Percentiles rank a stretch among this genome's conserved stretches.
phyloP scores from a whole-genome alignment of 2,329 filamentous ascomycete genomes.

The Colletotrichum sansevieriae region DNA sequence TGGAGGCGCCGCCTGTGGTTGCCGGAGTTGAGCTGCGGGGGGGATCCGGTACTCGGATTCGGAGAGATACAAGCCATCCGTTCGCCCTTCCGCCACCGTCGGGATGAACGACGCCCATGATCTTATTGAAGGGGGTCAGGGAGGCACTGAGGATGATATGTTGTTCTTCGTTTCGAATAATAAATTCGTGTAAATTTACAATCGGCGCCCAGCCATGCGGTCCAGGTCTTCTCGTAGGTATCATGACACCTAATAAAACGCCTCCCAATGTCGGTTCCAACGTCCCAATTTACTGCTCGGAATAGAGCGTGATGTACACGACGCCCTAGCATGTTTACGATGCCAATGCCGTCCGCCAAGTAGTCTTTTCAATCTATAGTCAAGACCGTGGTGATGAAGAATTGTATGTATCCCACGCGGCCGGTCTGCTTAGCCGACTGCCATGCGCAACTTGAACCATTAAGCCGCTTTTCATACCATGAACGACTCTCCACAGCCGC shows the following conservation, averaged over 20 bases:
- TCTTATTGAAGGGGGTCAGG: background rate
- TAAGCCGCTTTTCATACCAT: constrained; percentile 71
- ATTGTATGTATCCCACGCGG: constrained; percentile 5
- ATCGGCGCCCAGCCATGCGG: constrained; percentile 18
- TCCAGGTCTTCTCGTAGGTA: constrained; percentile 33
- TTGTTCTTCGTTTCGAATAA: no score
- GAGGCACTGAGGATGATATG: background rate
- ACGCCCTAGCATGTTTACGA: constrained; percentile 16
- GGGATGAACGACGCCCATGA: constrained; percentile 4
- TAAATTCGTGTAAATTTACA: background rate
- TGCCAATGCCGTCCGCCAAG: constrained; percentile 25
- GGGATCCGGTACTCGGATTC: constrained; percentile 22
- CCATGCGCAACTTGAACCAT: background rate
- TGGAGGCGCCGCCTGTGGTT: background rate
- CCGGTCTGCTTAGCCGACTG: background rate
- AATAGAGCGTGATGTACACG: constrained; percentile 34
- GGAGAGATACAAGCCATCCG: constrained; percentile 32
- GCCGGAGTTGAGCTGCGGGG: constrained; percentile 1
- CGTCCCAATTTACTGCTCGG: constrained; percentile 23
- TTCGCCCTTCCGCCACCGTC: constrained; percentile 1
- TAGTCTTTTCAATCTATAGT: constrained; percentile 17
- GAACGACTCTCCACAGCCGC: constrained; percentile 96
- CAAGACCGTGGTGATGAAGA: background rate
- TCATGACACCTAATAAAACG: constrained; percentile 38
- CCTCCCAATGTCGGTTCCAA: constrained; percentile 35